A percentile compares a stretch with the other conserved stretches of the same genome.
phyloP scores from a whole-genome alignment of 106 monocot species.

The Phalaenopsis equestris region DNA sequence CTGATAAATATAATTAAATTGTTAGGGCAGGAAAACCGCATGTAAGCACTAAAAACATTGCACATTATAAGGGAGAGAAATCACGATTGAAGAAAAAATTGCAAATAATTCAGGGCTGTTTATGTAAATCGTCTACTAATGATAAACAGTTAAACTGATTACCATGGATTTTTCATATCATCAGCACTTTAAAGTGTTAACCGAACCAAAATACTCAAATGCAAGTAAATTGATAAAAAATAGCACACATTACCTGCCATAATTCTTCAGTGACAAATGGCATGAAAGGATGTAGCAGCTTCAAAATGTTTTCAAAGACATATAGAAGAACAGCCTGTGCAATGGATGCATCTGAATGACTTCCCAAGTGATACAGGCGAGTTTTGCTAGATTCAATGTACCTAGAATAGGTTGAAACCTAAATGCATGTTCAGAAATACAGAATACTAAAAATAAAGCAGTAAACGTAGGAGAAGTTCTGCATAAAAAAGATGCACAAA shows the following conservation, averaged over 20 bases:
- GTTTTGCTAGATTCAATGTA: constrained; percentile 99
- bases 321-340: constrained; percentile 76
- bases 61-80: neutral
- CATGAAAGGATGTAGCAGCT: constrained; percentile 97
- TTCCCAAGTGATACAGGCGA: constrained; percentile 59
- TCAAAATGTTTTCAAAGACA: constrained; percentile 89
- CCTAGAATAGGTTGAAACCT: constrained; percentile 28
- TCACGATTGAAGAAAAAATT: neutral
- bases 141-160: neutral
- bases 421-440: neutral
- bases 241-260: constrained; percentile 70
- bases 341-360: constrained; percentile 28
- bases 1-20: constrained; percentile 20
- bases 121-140: neutral
- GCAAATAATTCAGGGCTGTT: neutral
- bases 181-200: neutral
- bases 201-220: neutral
- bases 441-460: neutral
- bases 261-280: constrained; percentile 97
- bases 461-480: neutral
- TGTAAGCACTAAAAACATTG: neutral
- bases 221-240: neutral
- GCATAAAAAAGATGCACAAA: neutral
- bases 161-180: neutral
- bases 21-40: neutral